Base-by-base conservation (phyloP, 2,329 filamentous ascomycete species). In the Apiospora marii region DNA sequence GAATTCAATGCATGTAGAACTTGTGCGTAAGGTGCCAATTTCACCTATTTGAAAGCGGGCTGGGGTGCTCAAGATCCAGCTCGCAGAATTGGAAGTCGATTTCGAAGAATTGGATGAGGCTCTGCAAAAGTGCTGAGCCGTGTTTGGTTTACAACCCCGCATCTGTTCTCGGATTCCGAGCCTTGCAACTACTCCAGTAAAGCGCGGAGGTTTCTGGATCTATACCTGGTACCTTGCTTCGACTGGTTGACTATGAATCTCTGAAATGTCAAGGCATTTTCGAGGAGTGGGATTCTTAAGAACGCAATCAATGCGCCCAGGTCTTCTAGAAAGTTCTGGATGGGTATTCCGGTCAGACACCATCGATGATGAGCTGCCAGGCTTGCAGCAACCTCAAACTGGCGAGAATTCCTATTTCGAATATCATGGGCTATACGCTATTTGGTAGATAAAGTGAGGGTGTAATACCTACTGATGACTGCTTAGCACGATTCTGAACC, bases 301-400 rank as follows among this genome's bases (percentile, higher is more conserved):
- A 68, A 68, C 10, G 67, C 37, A 48, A 68, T 41, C 13, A 68
- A 27, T 44, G 67, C 67, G 10, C 67, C 67, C 41, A 68, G 22
- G 22, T 68, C 67, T 27, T 68, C 67, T 1, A 68, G 41, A 2
- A 37, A 44, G 27, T 68, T 68, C 22, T 68, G 67, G 4, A 68
- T 68, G 5, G 67, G 67, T 46, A 37, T 68, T 68, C 67, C 67
- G 10, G 67, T 68, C 1, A 68, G 22, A 4, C 67, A 68, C 67
- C 67, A 68, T 22, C 67, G 37, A 27, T 27, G 22, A 7, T 22
- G 37, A 68, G 67, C 12, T 22, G 67, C 41, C 14, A 68, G 44
- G n/a, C 44, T 46, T 27, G 67, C 27, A 12, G 19, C 67, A 27
- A 27, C 67, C 22, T 68, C n/a, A 19, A 68, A 68, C 34, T 68